A percentile compares a stretch with the other conserved stretches of the same genome.
Conservation (phyloP, 2,329 filamentous ascomycete species). For the Xylaria sp. region DNA sequence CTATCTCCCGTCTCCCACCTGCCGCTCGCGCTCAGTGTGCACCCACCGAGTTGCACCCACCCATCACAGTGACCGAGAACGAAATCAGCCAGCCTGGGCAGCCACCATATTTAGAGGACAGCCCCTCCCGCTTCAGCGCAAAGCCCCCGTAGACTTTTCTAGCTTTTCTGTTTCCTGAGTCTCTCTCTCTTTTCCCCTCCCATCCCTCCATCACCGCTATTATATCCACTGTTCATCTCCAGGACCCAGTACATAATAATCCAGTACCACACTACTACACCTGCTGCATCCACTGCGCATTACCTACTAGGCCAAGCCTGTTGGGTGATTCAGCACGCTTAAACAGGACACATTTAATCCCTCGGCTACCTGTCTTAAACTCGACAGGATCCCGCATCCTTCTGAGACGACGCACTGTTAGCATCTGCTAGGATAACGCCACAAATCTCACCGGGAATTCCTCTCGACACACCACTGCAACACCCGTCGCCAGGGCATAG, state of each 20-base stretch:
- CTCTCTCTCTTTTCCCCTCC: slow-evolving; percentile 15
- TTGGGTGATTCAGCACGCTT: slow-evolving; percentile 15
- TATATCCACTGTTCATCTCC: slow-evolving; percentile 6
- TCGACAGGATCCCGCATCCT: slow-evolving; percentile 7
- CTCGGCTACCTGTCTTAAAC: background rate
- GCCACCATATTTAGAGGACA: slow-evolving; percentile 39
- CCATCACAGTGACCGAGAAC: slow-evolving; percentile 34
- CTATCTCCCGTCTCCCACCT: background rate
- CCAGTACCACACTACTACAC: background rate
- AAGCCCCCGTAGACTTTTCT: slow-evolving; percentile 36
- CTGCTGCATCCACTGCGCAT: no score
- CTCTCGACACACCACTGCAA: background rate
- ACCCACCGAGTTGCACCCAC: slow-evolving; percentile 21
- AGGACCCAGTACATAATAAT: slow-evolving; percentile 18
- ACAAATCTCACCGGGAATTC: slow-evolving; percentile 28
- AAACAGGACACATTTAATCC: slow-evolving; percentile 5
- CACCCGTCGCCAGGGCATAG: no score
- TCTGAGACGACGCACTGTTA: slow-evolving; percentile 19
- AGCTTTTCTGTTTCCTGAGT: slow-evolving; percentile 29
- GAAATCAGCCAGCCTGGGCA: slow-evolving; percentile 37
- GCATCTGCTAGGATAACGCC: slow-evolving; percentile 28
- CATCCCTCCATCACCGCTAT: slow-evolving; percentile 18
- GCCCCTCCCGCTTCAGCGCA: slow-evolving; percentile 37
- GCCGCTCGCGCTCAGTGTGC: slow-evolving; percentile 26
- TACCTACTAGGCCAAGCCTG: background rate